Conservation (phyloP, 2,329 filamentous ascomycete species). For the Cladophialophora immunda region DNA sequence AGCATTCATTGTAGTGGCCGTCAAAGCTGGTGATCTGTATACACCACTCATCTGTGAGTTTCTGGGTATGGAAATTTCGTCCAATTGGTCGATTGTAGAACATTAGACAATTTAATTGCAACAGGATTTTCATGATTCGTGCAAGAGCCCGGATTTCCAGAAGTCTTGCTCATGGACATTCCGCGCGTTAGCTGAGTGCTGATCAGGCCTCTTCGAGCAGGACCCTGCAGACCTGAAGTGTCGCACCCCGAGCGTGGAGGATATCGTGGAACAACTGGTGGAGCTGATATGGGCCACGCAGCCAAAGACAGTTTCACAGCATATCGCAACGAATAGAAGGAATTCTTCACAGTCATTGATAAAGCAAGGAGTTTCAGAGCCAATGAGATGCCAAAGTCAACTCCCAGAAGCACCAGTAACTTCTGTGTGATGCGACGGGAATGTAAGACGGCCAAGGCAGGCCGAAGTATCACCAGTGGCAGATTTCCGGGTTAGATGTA, state of each 20-base stretch:
- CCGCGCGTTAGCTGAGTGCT: neutral
- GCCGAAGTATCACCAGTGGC: neutral
- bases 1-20: neutral
- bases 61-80: neutral
- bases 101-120: neutral
- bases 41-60: neutral
- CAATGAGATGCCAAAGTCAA: conserved; percentile 3
- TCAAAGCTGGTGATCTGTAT: neutral
- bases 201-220: neutral
- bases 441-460: neutral
- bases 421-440: neutral
- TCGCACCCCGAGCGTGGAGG: neutral
- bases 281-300: conserved; percentile 5
- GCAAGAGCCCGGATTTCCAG: neutral
- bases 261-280: conserved; percentile 12
- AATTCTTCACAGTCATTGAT: conserved; percentile 27
- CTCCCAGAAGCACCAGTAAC: neutral
- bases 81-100: conserved; percentile 15
- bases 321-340: conserved; percentile 26
- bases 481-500: neutral
- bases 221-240: neutral
- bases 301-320: conserved; percentile 16
- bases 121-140: conserved; percentile 7
- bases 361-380: conserved; percentile 6
- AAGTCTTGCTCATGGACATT: neutral